Evolutionary conservation across 805 yeast genomes (phyloP), one percentile per base, ranked within the genome.

Genomic region (Kodamaea kakaduensis): DNA sequence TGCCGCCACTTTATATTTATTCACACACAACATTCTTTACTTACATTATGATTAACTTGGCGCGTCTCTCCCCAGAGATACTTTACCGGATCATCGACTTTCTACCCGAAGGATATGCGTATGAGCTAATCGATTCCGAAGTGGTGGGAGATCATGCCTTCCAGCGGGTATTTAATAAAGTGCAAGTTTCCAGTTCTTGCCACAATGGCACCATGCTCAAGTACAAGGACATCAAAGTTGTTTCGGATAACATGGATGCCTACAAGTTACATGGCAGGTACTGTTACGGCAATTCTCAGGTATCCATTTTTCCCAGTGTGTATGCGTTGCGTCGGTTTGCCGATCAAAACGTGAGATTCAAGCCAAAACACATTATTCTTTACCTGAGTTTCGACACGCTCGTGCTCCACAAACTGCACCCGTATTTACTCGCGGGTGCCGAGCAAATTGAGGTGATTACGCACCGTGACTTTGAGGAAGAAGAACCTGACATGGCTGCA

Each of bases 311-410:
- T 9, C 5, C 5, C 16, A 25, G 13, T 25, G 16, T 25, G 7
- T 25, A 25, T 13, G 29, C 19, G 19, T 26, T 10, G 6, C 29
- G 29, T 13, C 15, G 29, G 19, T 26, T 26, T 16, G n/a, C 17
- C 5, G 19, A 15, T 6, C 15, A 8, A 18, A 26, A 26, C 19
- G n/a, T 16, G 19, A 26, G 19, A n/a, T 26, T 15, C 19, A 19
- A 9, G 8, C 29, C 29, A 9, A 6, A 14, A 26, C 3, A 5
- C 10, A 15, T 26, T 16, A 18, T 15, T n/a, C 17, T 26, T 16
- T 18, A 15, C n/a, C 29, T 26, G 29, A 16, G 15, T 5, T 12
- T 9, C 9, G 29, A 26, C 29, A 7, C 17, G 18, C 12, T 26
- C n/a, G 19, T 26, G 10, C 15, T 26, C 29, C 29, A 26, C 17